Base-by-base conservation (phyloP, 1,139 yeast species). In the Eremothecium coryli region DNA sequence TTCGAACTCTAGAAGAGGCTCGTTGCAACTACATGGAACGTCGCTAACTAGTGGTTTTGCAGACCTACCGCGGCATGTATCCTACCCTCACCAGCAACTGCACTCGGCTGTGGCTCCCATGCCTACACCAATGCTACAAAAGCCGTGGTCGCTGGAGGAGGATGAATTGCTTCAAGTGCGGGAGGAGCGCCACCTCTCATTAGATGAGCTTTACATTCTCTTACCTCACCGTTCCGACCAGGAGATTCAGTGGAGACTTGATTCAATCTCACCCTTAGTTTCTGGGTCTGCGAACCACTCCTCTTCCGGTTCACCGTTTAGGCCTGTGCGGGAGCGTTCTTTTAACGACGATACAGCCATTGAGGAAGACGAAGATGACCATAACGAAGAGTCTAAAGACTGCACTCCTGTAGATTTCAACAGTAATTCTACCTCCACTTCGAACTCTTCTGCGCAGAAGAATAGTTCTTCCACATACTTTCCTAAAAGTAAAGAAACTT, bases 171-270 rank as follows among this genome's bases (percentile, higher is more conserved):
- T 85, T 37, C 64, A 71, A 33, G 68, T 73, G 38, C 66, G 88
- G 35, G 63, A 71, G 27, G 66, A 64, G 44, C 56, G 75, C 38
- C 82, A 79, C 40, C 61, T 85, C 23, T 70, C 82, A 22, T 70
- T 81, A 48, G 82, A 82, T 10, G 95, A 85, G 55, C 63, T 85
- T 29, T 72, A 82, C 8, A 76, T 84, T 26, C 60, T 84, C 33
- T 63, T 85, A 31, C 88, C 90, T 4, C 73, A 71, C 41, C 68
- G 85, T 42, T 69, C 90, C 1, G 90, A 80, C 50, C 68, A 68
- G n/a, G 93, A 82, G 45, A 82, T 82, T 24, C 67, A 73, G 66
- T 59, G 71, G 23, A 66, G 93, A 40, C 70, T 80, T 14, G 71
- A 67, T 37, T 65, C 71, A 37, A 59, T 81, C 10, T 27, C 30